Evolutionary conservation across 108 stramenopile genomes (phyloP).

Genomic region (Cylindrotheca closterium): DNA sequence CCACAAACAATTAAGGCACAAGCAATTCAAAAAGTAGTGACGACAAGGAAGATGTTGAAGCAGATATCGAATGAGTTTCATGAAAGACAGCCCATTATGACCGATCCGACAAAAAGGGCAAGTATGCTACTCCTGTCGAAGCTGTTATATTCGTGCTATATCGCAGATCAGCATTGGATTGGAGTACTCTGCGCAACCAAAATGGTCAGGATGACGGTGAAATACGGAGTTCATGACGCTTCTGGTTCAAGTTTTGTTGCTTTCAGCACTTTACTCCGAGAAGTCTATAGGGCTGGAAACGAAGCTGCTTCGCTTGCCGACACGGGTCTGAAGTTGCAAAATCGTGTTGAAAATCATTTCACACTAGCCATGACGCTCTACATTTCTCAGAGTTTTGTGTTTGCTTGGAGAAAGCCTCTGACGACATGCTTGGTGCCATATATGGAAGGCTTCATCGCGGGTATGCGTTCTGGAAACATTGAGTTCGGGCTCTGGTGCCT

Average conservation of each 20-base stretch:
- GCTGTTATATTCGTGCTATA: too few species aligned
- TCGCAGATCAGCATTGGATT: background rate
- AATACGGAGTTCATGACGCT: constrained; percentile 3
- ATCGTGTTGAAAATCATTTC: background rate
- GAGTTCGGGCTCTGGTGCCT: background rate
- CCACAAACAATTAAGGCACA: too few species aligned
- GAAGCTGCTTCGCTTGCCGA: background rate
- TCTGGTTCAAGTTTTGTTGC: background rate
- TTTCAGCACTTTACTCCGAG: too few species aligned
- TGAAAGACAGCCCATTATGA: too few species aligned
- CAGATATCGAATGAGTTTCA: too few species aligned
- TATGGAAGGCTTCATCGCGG: background rate
- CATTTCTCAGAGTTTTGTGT: background rate
- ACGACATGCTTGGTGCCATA: background rate
- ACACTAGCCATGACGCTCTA: background rate
- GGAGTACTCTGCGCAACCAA: constrained; percentile 7
- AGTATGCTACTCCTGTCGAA: too few species aligned
- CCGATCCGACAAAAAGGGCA: too few species aligned
- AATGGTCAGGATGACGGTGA: constrained; percentile 1
- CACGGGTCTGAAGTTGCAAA: background rate
- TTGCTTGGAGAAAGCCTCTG: constrained; percentile 2
- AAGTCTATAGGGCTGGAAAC: too few species aligned
- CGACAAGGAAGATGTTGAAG: too few species aligned
- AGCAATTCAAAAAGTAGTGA: too few species aligned
- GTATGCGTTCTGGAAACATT: background rate